Conservation (phyloP, 2,329 filamentous ascomycete species). For the Fusarium fracticaudum region DNA sequence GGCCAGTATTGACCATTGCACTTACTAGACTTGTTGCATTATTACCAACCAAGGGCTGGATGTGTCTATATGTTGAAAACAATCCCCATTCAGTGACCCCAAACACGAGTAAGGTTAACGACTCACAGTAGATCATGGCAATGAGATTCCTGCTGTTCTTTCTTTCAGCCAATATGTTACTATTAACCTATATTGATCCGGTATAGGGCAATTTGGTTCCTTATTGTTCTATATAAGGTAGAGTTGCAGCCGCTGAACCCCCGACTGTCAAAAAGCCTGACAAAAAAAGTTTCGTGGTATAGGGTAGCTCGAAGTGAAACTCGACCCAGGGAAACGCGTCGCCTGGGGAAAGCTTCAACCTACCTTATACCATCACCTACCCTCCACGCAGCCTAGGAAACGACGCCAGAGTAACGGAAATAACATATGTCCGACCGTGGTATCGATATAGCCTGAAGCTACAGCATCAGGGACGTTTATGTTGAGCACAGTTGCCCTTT, state of each 20-base stretch:
- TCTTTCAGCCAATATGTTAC: background rate
- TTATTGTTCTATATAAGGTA: background rate
- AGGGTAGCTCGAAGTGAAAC: slow-evolving; percentile 12
- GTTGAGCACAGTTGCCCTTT: background rate
- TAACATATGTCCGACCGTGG: background rate
- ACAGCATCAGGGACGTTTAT: background rate
- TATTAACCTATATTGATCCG: background rate
- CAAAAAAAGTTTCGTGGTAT: background rate
- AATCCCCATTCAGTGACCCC: background rate
- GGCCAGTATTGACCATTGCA: background rate
- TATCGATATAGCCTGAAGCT: background rate
- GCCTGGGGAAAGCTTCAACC: background rate
- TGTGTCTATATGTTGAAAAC: background rate
- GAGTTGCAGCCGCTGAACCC: background rate
- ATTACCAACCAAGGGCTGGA: background rate
- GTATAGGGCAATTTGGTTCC: no score
- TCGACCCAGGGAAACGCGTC: background rate
- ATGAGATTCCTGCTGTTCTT: background rate
- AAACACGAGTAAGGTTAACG: background rate
- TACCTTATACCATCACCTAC: background rate
- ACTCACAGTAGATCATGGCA: background rate
- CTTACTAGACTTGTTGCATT: background rate
- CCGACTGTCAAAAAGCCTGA: background rate
- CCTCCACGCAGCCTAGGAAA: background rate
- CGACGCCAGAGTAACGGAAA: background rate